These are phyloP conservation scores for Zostera marina DNA, from an alignment of 116 monocot species.

Conservation along the genomic window DNA sequence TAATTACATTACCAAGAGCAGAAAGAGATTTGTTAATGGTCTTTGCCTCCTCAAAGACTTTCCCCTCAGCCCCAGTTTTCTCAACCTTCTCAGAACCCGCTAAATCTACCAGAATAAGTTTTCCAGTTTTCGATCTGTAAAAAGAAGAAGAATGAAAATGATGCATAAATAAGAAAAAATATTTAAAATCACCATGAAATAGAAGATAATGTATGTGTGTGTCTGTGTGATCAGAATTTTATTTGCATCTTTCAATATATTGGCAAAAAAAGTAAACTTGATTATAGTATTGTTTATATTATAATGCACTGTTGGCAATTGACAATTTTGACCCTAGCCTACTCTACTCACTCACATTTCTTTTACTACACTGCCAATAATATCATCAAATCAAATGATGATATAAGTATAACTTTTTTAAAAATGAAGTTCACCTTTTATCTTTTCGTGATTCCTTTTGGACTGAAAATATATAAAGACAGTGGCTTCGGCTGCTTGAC, in stretches of 20 bases:
- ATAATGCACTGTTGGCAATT: no score
- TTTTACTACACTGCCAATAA: background rate
- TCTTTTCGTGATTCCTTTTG: conserved; percentile 32
- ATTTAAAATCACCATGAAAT: background rate
- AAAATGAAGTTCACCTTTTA: conserved; percentile 18
- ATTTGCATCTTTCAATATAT: no score
- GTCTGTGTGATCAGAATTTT: no score
- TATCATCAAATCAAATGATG: background rate
- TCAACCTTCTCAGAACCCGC: conserved; percentile 91
- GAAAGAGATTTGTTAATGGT: conserved; percentile 83
- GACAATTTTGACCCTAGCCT: no score
- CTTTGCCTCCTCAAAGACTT: conserved; percentile 73
- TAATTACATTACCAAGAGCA: conserved; percentile 82
- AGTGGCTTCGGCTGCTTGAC: conserved; percentile 86
- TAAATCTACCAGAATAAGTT: conserved; percentile 75
- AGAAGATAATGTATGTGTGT: no score
- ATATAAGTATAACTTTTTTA: background rate
- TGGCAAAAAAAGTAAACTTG: no score
- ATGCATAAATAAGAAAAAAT: background rate
- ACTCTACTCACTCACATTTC: background rate
- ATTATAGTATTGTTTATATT: no score
- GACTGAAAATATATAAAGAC: conserved; percentile 56
- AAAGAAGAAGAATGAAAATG: no score
- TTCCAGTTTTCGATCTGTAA: conserved; percentile 47
- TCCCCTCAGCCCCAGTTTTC: conserved; percentile 81